Conservation (phyloP, 202 grass and related monocot species). For the Eragrostis tef region DNA sequence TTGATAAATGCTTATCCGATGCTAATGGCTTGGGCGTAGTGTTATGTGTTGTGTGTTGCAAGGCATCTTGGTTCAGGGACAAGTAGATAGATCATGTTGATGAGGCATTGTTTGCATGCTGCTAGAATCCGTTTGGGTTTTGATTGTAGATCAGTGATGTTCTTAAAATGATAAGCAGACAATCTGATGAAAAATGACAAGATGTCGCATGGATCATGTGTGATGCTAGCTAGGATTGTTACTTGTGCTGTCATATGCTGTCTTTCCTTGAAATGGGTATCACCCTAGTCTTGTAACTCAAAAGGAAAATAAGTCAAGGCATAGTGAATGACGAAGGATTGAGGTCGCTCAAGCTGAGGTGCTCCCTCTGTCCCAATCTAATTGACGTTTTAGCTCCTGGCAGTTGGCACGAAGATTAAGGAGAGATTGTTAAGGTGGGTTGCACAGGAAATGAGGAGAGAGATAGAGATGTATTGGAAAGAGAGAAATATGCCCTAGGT, state of each 20-base stretch:
- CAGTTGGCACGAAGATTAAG: too few relatives aligned
- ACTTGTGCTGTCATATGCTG: background rate
- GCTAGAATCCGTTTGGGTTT: background rate
- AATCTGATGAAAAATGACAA: background rate
- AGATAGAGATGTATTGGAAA: too few relatives aligned
- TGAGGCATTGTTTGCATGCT: constrained; percentile 18
- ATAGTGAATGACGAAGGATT: too few relatives aligned
- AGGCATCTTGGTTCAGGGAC: background rate
- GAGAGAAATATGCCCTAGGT: too few relatives aligned
- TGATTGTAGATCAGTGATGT: background rate
- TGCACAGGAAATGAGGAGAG: too few relatives aligned
- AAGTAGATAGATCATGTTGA: constrained; percentile 8
- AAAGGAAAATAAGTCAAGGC: constrained; percentile 16
- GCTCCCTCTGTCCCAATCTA: too few relatives aligned
- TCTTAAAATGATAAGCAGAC: constrained; percentile 6
- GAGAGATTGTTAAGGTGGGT: too few relatives aligned
- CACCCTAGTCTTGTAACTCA: background rate
- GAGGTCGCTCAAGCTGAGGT: too few relatives aligned
- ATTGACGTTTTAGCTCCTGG: too few relatives aligned
- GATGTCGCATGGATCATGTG: background rate
- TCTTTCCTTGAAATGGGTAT: background rate
- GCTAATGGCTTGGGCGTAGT: background rate
- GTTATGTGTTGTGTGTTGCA: background rate
- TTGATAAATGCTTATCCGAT: background rate
- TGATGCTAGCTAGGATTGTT: background rate